phyloP scores from a whole-genome alignment of 2,329 filamentous ascomycete species.

The Exophiala mesophila region DNA sequence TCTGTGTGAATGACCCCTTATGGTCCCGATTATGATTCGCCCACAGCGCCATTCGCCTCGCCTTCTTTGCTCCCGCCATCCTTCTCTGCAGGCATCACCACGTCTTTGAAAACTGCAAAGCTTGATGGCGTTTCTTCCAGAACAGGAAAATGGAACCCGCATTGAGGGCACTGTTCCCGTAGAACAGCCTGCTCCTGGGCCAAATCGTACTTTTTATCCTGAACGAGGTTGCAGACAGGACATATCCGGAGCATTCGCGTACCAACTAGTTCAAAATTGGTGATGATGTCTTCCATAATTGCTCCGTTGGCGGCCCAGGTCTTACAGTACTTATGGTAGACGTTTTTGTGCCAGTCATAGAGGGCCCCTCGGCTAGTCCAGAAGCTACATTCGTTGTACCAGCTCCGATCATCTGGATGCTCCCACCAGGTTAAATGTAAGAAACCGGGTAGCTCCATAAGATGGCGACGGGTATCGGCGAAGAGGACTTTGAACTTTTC shows the following conservation, averaged over 20 bases:
- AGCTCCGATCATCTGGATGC: slow-evolving; percentile 16
- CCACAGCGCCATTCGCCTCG: too few relatives aligned
- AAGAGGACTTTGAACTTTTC: slow-evolving; percentile 19
- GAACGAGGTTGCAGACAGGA: slow-evolving; percentile 11
- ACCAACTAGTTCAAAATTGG: slow-evolving; percentile 18
- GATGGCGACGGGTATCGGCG: slow-evolving; percentile 15
- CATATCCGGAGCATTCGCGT: slow-evolving; percentile 14
- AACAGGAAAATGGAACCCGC: slow-evolving; percentile 13
- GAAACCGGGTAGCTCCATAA: slow-evolving; percentile 14
- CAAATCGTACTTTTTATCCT: slow-evolving; percentile 18
- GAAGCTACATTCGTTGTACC: slow-evolving; percentile 20
- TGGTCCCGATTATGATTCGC: too few relatives aligned
- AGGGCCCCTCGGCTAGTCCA: slow-evolving; percentile 18
- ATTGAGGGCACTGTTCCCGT: slow-evolving; percentile 13
- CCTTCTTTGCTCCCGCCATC: too few relatives aligned
- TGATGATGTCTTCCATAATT: slow-evolving; percentile 18
- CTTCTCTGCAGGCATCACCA: too few relatives aligned
- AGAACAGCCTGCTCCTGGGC: slow-evolving; percentile 17
- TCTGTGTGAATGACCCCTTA: too few relatives aligned
- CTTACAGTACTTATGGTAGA: slow-evolving; percentile 18
- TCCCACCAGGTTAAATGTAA: slow-evolving; percentile 20
- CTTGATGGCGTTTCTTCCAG: slow-evolving; percentile 7
- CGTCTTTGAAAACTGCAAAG: slow-evolving; percentile 18
- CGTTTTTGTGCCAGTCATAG: slow-evolving; percentile 18
- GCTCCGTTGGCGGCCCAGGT: slow-evolving; percentile 17